Conservation (phyloP, 441 rosid genomes). For the Pelargonium citronellum region DNA sequence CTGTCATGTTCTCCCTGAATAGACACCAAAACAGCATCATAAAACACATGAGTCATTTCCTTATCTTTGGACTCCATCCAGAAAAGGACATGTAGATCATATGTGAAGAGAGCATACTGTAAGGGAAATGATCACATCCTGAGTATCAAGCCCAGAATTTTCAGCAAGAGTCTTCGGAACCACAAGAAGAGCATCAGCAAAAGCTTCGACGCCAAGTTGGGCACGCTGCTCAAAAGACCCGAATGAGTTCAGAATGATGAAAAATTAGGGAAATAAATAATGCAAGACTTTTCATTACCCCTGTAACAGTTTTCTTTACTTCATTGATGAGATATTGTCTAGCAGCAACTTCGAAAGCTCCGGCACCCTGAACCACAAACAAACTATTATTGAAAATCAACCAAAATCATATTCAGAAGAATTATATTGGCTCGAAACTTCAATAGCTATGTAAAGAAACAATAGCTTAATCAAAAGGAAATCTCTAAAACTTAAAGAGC, state of each 20-base stretch:
- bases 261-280: not conserved
- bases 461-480: not conserved
- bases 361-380: constrained; percentile 66
- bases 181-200: constrained; percentile 84
- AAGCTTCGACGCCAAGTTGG: constrained; percentile 93
- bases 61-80: not conserved
- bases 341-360: constrained; percentile 95
- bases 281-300: constrained; percentile 43
- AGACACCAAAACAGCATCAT: constrained; percentile 13
- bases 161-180: constrained; percentile 92
- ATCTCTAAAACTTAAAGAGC: too few relatives aligned
- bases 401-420: not conserved
- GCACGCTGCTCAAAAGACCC: constrained; percentile 57
- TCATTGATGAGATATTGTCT: constrained; percentile 72
- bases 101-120: constrained; percentile 39
- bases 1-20: constrained; percentile 85
- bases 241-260: not conserved
- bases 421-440: not conserved
- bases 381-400: not conserved
- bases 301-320: constrained; percentile 84
- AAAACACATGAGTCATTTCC: not conserved
- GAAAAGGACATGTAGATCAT: not conserved
- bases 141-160: constrained; percentile 90
- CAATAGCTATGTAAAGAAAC: not conserved
- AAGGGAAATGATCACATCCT: constrained; percentile 79